These are phyloP conservation scores for Nigrospora osmanthi DNA, from an alignment of 2,329 filamentous ascomycete genomes.

Conservation along the genomic window DNA sequence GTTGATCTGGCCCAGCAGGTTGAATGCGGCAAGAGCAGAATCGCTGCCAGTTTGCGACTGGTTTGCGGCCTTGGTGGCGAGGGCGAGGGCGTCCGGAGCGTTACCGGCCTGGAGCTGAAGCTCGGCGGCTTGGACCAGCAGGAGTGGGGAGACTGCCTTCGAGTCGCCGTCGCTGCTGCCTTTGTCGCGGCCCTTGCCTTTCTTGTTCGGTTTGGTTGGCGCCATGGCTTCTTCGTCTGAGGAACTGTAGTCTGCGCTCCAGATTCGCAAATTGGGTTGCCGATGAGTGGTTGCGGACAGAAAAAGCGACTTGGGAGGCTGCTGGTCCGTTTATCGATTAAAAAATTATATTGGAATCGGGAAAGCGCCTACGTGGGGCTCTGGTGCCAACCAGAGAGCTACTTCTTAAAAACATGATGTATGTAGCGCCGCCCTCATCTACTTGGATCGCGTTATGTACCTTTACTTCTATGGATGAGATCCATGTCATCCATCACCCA, in stretches of 20 bases:
- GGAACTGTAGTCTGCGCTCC: too few relatives aligned
- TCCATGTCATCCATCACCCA: too few relatives aligned
- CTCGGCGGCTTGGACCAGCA: slow-evolving; percentile 23
- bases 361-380: too few relatives aligned
- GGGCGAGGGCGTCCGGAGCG: slow-evolving; percentile 16
- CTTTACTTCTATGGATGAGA: too few relatives aligned
- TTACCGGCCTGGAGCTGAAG: slow-evolving; percentile 22
- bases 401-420: too few relatives aligned
- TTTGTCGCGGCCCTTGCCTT: slow-evolving; percentile 20
- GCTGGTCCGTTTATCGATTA: too few relatives aligned
- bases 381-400: too few relatives aligned
- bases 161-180: slow-evolving; percentile 8
- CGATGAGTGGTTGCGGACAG: not conserved
- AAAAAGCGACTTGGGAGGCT: not conserved
- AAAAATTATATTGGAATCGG: too few relatives aligned
- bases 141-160: slow-evolving; percentile 18
- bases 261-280: not conserved
- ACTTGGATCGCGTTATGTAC: too few relatives aligned
- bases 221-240: slow-evolving; percentile 13
- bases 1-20: slow-evolving; percentile 72
- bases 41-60: slow-evolving; percentile 23
- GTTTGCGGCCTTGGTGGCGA: slow-evolving; percentile 21
- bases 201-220: slow-evolving; percentile 22
- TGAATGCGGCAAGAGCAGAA: slow-evolving; percentile 58
- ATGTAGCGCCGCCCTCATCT: too few relatives aligned